phyloP scores from a whole-genome alignment of 257 asterid species.

The Datura wrightii region DNA sequence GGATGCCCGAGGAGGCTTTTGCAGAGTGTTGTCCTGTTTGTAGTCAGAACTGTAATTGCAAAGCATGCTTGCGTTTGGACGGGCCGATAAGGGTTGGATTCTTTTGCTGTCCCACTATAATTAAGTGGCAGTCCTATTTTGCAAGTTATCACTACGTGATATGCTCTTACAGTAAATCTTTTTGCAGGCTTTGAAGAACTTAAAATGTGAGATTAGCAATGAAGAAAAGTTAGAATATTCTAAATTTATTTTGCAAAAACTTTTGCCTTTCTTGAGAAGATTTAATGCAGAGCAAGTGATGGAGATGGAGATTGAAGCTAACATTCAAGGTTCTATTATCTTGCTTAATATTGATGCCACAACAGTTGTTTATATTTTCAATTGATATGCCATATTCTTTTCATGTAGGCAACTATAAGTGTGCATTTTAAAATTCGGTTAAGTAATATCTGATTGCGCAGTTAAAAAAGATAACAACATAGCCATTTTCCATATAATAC shows the following conservation, averaged over 20 bases:
- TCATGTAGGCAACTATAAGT: conserved; percentile 12
- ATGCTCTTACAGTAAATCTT: background rate
- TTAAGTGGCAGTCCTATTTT: conserved; percentile 4
- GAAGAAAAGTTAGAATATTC: conserved; percentile 60
- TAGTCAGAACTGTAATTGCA: conserved; percentile 83
- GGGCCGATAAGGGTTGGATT: conserved; percentile 65
- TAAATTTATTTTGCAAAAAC: conserved; percentile 56
- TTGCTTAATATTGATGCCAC: conserved; percentile 17
- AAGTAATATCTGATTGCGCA: background rate
- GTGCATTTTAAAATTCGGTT: background rate
- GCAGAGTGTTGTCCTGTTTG: conserved; percentile 87
- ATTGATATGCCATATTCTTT: background rate
- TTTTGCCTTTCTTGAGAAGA: conserved; percentile 74
- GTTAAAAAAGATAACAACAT: background rate
- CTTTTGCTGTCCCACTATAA: conserved; percentile 20
- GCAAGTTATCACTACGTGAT: background rate
- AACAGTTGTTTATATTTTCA: background rate
- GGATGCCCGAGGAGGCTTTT: conserved; percentile 67
- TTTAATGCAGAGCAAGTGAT: conserved; percentile 60
- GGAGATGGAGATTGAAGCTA: conserved; percentile 84
- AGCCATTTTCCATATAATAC: background rate
- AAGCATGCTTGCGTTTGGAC: conserved; percentile 77
- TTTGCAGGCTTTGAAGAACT: conserved; percentile 37
- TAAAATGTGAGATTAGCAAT: conserved; percentile 38
- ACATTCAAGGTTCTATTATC: conserved; percentile 56